Base-by-base conservation (phyloP, 177 flowering plant genomes). In the Telopea speciosissima region DNA sequence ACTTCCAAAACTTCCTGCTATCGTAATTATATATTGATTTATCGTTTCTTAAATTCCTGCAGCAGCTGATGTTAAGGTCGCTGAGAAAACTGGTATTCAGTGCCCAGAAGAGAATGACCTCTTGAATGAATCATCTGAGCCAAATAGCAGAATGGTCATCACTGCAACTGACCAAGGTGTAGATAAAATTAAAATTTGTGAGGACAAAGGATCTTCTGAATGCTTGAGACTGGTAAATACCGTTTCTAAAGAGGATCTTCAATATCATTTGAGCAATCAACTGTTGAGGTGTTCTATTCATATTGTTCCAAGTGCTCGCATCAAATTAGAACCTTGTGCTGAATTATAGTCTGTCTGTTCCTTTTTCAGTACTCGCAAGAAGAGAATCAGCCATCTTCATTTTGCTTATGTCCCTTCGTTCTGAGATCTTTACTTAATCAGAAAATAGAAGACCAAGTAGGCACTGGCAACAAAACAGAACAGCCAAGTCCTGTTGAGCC, bases 401-500 rank as follows among this genome's bases (percentile, higher is more conserved):
- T 78, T 67, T 75, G 84, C 70, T 69, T 81, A 19, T 59, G 74
- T 65, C 65, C 74, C 52, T 83, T 83, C 58, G 81, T 85, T 1
- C 62, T 82, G 33, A 70, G 77, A 66, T 79, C 79, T 77, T 74
- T 69, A 66, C 68, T 66, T n/a, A 67, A 33, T 33, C 74, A 66
- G 25, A 80, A 78, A 54, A 68, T 67, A 61, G 85, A 82, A 78
- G 78, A 78, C 76, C 58, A 69, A 33, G 87, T 81, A 31, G 72
- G 49, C 65, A 40, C 68, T 65, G 54, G 28, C 54, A 90, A 90
- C 16, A 75, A 73, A 72, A 73, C 78, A 67, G 96, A 85, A 78
- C 72, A 88, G 63, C 90, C 87, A 26, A 95, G 99, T 80, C 99
- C 99, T 16, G 75, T 91, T 49, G 93, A 91, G 67, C 89, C 89